Base-by-base conservation (phyloP, 306 rosid genomes). In the Cicer judaicum region DNA sequence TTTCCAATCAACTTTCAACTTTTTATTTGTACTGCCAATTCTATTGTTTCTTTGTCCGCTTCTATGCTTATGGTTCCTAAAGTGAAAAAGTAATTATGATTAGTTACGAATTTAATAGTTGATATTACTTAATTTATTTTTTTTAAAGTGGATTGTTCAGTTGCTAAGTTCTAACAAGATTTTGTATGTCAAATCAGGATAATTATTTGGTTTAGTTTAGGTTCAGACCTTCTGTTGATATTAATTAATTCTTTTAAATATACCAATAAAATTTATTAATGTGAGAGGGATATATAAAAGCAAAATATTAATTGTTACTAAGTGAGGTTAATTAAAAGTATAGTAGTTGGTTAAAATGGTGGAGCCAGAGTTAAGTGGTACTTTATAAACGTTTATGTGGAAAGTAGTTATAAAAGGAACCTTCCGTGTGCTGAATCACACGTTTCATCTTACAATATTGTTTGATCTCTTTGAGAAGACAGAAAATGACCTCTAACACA, bases 401-500 rank as follows among this genome's bases (percentile, higher is more conserved):
- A 83, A 79, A 70, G 54, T 62, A 70, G 81, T 64, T 69, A 56
- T 1, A 57, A 7, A 65, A 83, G 84, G 80, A 75, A 64, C 47
- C 74, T 69, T 77, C 84, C 64, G 61, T 65, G 61, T 74, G 74
- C 40, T 54, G 74, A 79, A 81, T 54, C 75, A 43, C 64, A 74
- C 42, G 42, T 59, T 62, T 77, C 44, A 76, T 43, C 63, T 70
- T 54, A 70, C 55, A 71, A 79, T 52, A 34, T 52, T 81, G 89
- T 79, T 81, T 81, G 84, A 81, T 18, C 77, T 64, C 11, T 74
- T 82, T 21, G 55, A 78, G 81, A 74, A 68, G 36, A 61, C 12
- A 73, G 81, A 88, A 83, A 85, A 77, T 56, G 83, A 85, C 78
- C 87, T 48, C 52, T 75, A 50, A 41, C 65, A 50, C 16, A 66